Evolutionary conservation across 805 yeast species (phyloP), one percentile per base, ranked within the genome.

Genomic region (Cyberlindnera maclurae): DNA sequence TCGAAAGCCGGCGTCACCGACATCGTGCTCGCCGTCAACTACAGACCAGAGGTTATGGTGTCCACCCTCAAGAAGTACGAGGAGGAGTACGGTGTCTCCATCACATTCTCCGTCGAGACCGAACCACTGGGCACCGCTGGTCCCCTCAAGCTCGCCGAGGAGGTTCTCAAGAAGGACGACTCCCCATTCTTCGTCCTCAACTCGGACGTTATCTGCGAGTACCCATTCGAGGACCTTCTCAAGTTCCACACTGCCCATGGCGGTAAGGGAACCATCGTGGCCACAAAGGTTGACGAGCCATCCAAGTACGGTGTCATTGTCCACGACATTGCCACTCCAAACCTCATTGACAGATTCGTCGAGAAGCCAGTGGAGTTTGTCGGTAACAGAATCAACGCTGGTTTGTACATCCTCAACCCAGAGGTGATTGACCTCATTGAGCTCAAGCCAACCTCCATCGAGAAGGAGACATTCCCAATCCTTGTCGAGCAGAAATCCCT

Each of bases 71-170:
- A 93, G 70, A 79, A 89, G 69, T 93, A 90, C 77, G 97, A 93
- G 72, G 71, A 81, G 61, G 87, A 81, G 66, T 93, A 86, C 68
- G 97, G 96, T 65, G 95, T 93, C 50, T 71, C 73, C 55, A 93
- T 93, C 69, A 88, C 97, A 41, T 93, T 94, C 71, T 87, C 96
- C 44, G 97, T 93, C 52, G 99, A 93, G 74, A 93, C 90, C 63
- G 99, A 93, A 74, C 99, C 99, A 44, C 78, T 93, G 63, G 99
- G 97, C 52, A 93, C 99, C 52, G 98, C 97, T 53, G 99, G 99
- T 65, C 99, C 99, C 51, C 77, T 93, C 64, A 90, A 88, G 69
- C 82, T 93, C 58, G 98, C 99, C 53, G 97, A 89, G 73, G 75
- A 82, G 50, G 80, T 93, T 44, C 76, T 93, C 65, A 84, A 77